These are phyloP conservation scores for Neofusicoccum parvum DNA, from an alignment of 2,329 filamentous ascomycete genomes.

Conservation along the genomic window DNA sequence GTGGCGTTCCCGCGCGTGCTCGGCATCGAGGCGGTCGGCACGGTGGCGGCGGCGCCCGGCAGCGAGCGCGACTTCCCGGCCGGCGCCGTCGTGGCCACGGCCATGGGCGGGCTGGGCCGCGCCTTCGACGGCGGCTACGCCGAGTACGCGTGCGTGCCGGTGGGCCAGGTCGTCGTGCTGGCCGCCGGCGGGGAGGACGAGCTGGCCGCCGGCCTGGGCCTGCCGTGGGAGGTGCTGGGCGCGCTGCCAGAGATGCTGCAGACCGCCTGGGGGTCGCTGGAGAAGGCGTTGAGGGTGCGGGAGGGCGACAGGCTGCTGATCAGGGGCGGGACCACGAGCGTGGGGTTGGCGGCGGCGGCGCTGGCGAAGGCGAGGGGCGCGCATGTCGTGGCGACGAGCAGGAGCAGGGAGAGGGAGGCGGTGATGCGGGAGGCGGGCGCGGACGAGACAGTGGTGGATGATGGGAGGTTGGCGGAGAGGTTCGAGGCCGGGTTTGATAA, in stretches of 20 bases:
- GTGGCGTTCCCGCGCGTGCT: constrained; percentile 48
- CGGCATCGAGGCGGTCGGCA: constrained; percentile 51
- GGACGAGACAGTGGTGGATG: constrained; percentile 49
- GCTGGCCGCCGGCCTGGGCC: too few species aligned
- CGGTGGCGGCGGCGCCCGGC: constrained; percentile 41
- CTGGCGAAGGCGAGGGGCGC: constrained; percentile 48
- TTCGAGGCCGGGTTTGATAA: constrained; percentile 45
- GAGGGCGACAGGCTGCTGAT: constrained; percentile 49
- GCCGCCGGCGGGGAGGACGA: constrained; percentile 63
- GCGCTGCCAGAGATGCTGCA: constrained; percentile 56
- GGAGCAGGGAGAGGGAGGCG: constrained; percentile 29
- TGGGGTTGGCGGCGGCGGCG: constrained; percentile 51
- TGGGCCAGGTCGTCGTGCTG: constrained; percentile 71
- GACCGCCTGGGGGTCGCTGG: constrained; percentile 51
- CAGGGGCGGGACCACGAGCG: constrained; percentile 52
- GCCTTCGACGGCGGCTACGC: constrained; percentile 54
- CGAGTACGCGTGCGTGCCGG: constrained; percentile 51
- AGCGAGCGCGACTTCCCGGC: constrained; percentile 33
- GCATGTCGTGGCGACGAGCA: constrained; percentile 45
- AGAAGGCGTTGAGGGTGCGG: constrained; percentile 41
- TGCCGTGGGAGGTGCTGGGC: constrained; percentile 46
- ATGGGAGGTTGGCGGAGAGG: constrained; percentile 42
- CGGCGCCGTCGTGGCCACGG: constrained; percentile 51
- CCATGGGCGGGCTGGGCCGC: constrained; percentile 25
- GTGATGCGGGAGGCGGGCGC: constrained; percentile 45